phyloP scores from a whole-genome alignment of 2,329 filamentous ascomycete genomes.

The Microdochium nivale region DNA sequence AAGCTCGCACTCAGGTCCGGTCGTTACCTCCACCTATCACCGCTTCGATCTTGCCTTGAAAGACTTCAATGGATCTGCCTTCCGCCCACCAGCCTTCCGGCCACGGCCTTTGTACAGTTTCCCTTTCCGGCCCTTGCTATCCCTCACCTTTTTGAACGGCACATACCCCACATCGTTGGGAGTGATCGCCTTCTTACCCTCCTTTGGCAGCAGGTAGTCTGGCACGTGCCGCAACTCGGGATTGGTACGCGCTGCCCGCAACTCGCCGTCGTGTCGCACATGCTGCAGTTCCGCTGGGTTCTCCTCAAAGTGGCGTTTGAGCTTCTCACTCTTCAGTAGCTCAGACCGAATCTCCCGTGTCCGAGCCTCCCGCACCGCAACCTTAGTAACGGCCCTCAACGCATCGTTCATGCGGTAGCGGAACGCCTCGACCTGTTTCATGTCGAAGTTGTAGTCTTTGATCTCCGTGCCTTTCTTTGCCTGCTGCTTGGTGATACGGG shows the following conservation, averaged over 20 bases:
- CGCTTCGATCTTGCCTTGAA: constrained; percentile 59
- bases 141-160: constrained; percentile 46
- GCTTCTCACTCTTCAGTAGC: constrained; percentile 84
- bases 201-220: constrained; percentile 80
- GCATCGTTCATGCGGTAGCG: constrained; percentile 93
- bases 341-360: constrained; percentile 83
- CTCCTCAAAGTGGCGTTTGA: constrained; percentile 94
- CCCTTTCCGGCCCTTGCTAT: constrained; percentile 38
- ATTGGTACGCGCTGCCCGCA: constrained; percentile 75
- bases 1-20: too few species aligned
- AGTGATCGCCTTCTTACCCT: constrained; percentile 60
- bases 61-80: constrained; percentile 77
- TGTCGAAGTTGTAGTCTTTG: constrained; percentile 89
- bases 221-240: constrained; percentile 90
- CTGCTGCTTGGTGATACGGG: constrained; percentile 73
- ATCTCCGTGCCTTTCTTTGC: constrained; percentile 70
- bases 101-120: constrained; percentile 34
- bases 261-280: constrained; percentile 81
- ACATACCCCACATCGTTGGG: constrained; percentile 69
- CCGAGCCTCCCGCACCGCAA: constrained; percentile 83
- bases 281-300: constrained; percentile 85
- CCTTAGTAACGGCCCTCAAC: constrained; percentile 77
- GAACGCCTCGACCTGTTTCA: constrained; percentile 88
- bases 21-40: background rate
- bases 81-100: constrained; percentile 50